Percentiles rank a stretch among this genome's conserved stretches.
These are phyloP conservation scores for Castanea mollissima DNA, from an alignment of 306 rosid genomes.

Conservation along the genomic window DNA sequence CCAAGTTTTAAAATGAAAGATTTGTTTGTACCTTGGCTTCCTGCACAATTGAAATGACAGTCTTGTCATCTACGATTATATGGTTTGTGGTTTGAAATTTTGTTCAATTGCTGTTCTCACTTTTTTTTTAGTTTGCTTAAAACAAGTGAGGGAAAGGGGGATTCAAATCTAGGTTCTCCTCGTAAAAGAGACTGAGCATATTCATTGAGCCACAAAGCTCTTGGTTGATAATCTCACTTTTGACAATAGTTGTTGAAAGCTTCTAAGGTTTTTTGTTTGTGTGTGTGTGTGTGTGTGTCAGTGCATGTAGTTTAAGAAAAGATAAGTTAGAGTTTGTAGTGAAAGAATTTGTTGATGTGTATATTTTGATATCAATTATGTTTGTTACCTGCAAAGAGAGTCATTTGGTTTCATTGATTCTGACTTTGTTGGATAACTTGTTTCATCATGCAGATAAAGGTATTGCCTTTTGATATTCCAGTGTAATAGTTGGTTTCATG, in stretches of 20 bases:
- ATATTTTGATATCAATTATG: not conserved
- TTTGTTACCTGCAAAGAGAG: not conserved
- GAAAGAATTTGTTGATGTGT: not conserved
- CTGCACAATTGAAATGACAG: not conserved
- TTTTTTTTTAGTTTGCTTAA: no score
- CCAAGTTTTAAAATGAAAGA: not conserved
- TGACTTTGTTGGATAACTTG: conserved; percentile 22
- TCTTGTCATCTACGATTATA: no score
- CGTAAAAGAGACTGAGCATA: no score
- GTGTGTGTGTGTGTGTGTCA: not conserved
- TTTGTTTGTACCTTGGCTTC: not conserved
- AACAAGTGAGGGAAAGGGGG: no score
- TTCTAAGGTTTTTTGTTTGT: not conserved
- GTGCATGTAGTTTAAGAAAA: not conserved
- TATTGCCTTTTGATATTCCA: conserved; percentile 8
- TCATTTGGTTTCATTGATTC: not conserved
- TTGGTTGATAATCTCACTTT: not conserved
- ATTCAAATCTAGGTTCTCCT: no score
- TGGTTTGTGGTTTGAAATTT: no score
- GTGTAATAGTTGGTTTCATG: conserved; percentile 25
- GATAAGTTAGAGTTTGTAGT: not conserved
- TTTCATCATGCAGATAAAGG: conserved; percentile 32
- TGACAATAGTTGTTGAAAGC: not conserved
- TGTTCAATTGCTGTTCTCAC: no score
- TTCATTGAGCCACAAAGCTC: no score